phyloP scores from a whole-genome alignment of 495 filamentous ascomycete species.

The Aspergillus coremiiformis region DNA sequence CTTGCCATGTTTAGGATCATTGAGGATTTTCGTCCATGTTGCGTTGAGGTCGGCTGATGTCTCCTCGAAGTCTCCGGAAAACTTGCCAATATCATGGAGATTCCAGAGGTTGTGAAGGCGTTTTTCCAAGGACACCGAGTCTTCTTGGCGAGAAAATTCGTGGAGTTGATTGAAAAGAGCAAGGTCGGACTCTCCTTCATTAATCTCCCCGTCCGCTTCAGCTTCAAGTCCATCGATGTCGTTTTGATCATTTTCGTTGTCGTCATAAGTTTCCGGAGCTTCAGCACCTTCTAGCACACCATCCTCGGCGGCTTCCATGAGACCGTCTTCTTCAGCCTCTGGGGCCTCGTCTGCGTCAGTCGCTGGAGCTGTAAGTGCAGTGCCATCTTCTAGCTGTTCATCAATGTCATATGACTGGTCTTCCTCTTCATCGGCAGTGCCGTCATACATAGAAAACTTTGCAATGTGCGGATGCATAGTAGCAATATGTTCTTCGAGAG shows the following conservation, averaged over 20 bases:
- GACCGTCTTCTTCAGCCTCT: constrained; percentile 13
- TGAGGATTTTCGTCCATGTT: constrained; percentile 29
- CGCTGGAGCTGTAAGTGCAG: neutral
- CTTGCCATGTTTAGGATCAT: constrained; percentile 27
- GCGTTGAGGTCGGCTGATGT: constrained; percentile 19
- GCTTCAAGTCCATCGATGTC: constrained; percentile 16
- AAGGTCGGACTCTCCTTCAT: constrained; percentile 16
- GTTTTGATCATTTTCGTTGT: constrained; percentile 19
- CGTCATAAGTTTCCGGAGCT: constrained; percentile 15
- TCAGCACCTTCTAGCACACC: constrained; percentile 18
- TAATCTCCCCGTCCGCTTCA: constrained; percentile 14
- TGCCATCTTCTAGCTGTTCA: constrained; percentile 11
- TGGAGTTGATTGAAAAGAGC: constrained; percentile 27
- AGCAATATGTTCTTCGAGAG: constrained; percentile 28
- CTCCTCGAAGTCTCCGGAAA: constrained; percentile 35
- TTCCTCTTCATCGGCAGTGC: constrained; percentile 9
- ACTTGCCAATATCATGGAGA: constrained; percentile 43
- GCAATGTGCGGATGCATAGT: constrained; percentile 28
- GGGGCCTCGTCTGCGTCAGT: neutral
- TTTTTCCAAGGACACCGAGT: constrained; percentile 50
- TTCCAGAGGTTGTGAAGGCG: constrained; percentile 55
- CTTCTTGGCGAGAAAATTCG: constrained; percentile 28
- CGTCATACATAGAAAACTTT: constrained; percentile 5
- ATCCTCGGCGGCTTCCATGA: constrained; percentile 13
- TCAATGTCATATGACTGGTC: constrained; percentile 8